Conservation (phyloP, 2,329 filamentous ascomycete species). For the Ramularia collo-cygni region DNA sequence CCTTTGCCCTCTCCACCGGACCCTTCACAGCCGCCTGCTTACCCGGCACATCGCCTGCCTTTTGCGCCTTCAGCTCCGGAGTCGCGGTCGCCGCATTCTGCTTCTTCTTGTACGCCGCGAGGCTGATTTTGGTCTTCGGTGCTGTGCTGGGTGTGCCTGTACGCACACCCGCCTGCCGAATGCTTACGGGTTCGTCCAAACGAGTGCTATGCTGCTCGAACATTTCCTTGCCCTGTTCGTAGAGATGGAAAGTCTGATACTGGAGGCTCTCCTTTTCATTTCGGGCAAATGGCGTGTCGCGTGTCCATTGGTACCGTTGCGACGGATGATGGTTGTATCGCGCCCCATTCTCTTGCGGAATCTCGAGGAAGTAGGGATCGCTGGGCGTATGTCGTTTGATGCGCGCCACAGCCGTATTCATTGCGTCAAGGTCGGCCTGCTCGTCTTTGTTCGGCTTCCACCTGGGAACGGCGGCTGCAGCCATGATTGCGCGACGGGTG, state of each 20-base stretch:
- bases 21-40: conserved; percentile 28
- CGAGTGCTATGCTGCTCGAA: conserved; percentile 23
- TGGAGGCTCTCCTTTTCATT: conserved; percentile 52
- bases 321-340: conserved; percentile 37
- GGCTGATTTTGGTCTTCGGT: conserved; percentile 56
- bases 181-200: conserved; percentile 19
- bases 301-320: conserved; percentile 36
- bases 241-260: conserved; percentile 56
- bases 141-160: conserved; percentile 32
- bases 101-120: conserved; percentile 56
- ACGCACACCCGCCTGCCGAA: conserved; percentile 21
- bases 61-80: conserved; percentile 15
- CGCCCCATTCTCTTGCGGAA: conserved; percentile 38
- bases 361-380: conserved; percentile 42
- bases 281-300: conserved; percentile 46
- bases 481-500: conserved; percentile 9
- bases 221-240: conserved; percentile 43
- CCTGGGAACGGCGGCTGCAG: conserved; percentile 8
- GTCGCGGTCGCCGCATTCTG: conserved; percentile 33
- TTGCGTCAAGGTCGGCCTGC: conserved; percentile 31
- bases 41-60: conserved; percentile 13
- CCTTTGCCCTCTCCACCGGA: conserved; percentile 27
- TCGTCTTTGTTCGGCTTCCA: conserved; percentile 21
- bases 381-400: conserved; percentile 37
- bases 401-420: conserved; percentile 38